These are phyloP conservation scores for Eragrostis tef DNA, from an alignment of 202 grass and related monocot species.

Conservation along the genomic window DNA sequence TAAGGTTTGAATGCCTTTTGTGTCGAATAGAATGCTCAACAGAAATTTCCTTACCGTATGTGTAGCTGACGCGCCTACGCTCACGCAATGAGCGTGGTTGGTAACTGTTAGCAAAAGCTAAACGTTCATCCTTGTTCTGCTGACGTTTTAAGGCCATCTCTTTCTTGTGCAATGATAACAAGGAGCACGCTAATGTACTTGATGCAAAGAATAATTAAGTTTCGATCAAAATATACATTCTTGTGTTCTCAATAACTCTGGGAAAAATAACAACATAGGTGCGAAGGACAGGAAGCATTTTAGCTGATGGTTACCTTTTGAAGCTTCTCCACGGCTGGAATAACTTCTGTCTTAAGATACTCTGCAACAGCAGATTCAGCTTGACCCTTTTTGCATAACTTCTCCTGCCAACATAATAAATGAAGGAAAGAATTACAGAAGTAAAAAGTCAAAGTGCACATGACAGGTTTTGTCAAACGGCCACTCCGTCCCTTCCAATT, in stretches of 20 bases:
- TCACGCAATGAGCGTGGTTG: conserved; percentile 57
- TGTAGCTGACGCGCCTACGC: conserved; percentile 67
- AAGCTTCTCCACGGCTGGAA: conserved; percentile 71
- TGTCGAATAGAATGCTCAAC: conserved; percentile 15
- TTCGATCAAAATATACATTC: conserved; percentile 29
- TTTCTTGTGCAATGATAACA: conserved; percentile 64
- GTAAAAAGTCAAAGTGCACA: conserved; percentile 38
- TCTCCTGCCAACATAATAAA: conserved; percentile 56
- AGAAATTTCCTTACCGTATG: conserved; percentile 65
- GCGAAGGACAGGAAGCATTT: conserved; percentile 13
- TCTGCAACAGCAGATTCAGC: conserved; percentile 62
- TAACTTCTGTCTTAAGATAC: conserved; percentile 59
- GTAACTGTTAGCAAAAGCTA: conserved; percentile 56
- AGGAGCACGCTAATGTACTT: conserved; percentile 21
- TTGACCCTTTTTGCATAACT: conserved; percentile 60
- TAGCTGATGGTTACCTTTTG: conserved; percentile 59
- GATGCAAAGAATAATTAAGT: conserved; percentile 34
- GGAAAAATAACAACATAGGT: neutral
- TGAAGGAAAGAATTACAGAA: conserved; percentile 21
- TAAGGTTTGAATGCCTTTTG: conserved; percentile 7
- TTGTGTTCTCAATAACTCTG: neutral
- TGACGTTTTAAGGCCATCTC: conserved; percentile 65
- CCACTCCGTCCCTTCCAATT: conserved; percentile 69
- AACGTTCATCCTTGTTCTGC: conserved; percentile 63
- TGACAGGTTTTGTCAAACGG: conserved; percentile 56